phyloP scores from a whole-genome alignment of 2,329 filamentous ascomycete species.

The Fusarium proliferatum region DNA sequence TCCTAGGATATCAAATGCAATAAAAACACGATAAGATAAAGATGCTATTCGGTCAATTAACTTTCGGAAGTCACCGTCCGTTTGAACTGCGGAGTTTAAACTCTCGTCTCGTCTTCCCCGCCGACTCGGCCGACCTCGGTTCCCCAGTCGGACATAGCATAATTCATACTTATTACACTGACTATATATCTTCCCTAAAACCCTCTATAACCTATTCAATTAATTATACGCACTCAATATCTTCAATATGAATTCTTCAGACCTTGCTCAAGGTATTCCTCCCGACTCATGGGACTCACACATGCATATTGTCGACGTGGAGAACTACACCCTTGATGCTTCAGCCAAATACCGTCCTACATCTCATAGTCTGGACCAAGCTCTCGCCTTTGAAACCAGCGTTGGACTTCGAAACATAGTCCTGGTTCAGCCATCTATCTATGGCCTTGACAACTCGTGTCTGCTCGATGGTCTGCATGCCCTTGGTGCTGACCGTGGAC shows the following conservation, averaged over 20 bases:
- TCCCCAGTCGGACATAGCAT: not conserved
- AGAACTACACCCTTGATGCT: conserved; percentile 59
- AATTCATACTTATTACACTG: not conserved
- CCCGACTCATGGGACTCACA: conserved; percentile 68
- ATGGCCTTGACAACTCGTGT: conserved; percentile 69
- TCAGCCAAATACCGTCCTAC: conserved; percentile 63
- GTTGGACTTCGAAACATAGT: conserved; percentile 67
- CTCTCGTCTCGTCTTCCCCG: conserved; percentile 4
- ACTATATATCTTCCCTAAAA: not conserved
- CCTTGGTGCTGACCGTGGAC: conserved; percentile 61
- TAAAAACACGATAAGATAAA: not conserved
- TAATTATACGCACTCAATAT: not conserved
- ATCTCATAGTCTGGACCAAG: conserved; percentile 61
- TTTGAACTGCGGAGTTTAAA: conserved; percentile 5
- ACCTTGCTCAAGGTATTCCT: conserved; percentile 49
- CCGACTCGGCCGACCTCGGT: conserved; percentile 31
- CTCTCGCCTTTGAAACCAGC: conserved; percentile 60
- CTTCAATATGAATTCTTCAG: conserved; percentile 10
- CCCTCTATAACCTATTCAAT: not conserved
- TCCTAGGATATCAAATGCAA: not conserved
- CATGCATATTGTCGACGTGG: conserved; percentile 71
- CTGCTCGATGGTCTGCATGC: conserved; percentile 63
- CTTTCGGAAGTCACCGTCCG: not conserved
- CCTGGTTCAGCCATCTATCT: conserved; percentile 71
- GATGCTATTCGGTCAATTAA: not conserved